phyloP scores from a whole-genome alignment of 2,329 filamentous ascomycete species.

The Colletotrichum neosansevieriae region DNA sequence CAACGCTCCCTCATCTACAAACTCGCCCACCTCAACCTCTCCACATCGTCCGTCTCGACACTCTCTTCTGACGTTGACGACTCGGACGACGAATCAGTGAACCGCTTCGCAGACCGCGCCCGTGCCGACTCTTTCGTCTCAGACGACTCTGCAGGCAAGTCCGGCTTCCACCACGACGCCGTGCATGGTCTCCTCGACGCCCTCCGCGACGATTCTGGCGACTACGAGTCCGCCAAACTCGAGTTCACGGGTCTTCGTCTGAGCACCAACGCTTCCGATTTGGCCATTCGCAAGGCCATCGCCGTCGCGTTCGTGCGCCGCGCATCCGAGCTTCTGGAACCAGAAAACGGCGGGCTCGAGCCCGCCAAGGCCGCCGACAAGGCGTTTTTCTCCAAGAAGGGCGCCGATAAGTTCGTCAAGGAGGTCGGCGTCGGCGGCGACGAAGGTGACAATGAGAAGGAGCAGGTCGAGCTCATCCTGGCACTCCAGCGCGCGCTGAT shows the following conservation, averaged over 20 bases:
- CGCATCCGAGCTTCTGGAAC: slow-evolving; percentile 75
- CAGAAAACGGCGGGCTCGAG: slow-evolving; percentile 65
- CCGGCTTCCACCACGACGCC: slow-evolving; percentile 86
- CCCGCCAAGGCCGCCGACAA: slow-evolving; percentile 74
- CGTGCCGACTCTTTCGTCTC: slow-evolving; percentile 80
- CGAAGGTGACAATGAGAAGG: slow-evolving; percentile 73
- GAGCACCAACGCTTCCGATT: slow-evolving; percentile 88
- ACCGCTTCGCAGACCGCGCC: slow-evolving; percentile 65
- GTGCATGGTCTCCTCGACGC: slow-evolving; percentile 89
- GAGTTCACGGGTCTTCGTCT: slow-evolving; percentile 96
- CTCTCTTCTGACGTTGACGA: slow-evolving; percentile 75
- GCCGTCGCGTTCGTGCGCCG: slow-evolving; percentile 87
- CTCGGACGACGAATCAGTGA: slow-evolving; percentile 72
- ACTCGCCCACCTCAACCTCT: slow-evolving; percentile 64
- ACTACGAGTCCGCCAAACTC: slow-evolving; percentile 85
- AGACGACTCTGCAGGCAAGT: slow-evolving; percentile 72
- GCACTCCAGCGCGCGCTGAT: slow-evolving; percentile 84
- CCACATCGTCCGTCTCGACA: slow-evolving; percentile 67
- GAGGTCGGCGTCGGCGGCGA: slow-evolving; percentile 74
- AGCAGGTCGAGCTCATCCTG: slow-evolving; percentile 88
- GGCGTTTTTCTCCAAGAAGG: slow-evolving; percentile 66
- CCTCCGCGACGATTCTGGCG: slow-evolving; percentile 78
- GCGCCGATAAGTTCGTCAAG: slow-evolving; percentile 66
- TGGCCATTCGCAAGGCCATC: slow-evolving; percentile 88
- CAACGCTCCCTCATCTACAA: slow-evolving; percentile 69